phyloP scores from a whole-genome alignment of 2,329 filamentous ascomycete species.

The Ophiocordyceps robertsii region DNA sequence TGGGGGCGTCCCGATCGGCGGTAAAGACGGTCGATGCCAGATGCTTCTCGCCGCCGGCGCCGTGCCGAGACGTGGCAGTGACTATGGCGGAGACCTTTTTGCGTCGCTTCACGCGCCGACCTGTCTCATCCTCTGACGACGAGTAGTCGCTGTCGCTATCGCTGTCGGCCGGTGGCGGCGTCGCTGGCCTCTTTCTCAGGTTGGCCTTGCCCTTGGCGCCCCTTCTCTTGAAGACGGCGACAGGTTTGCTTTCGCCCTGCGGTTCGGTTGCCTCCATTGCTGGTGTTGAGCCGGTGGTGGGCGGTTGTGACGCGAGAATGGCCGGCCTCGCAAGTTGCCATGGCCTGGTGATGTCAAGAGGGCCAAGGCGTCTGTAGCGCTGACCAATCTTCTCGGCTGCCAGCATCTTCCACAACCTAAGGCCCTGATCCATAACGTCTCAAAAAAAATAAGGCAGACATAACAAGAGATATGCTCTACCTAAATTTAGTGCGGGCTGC shows the following conservation, averaged over 20 bases:
- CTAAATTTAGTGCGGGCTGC: no score
- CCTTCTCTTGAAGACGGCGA: slow-evolving; percentile 77
- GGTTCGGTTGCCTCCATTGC: no score
- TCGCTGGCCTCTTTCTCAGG: slow-evolving; percentile 67
- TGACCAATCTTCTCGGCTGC: not conserved
- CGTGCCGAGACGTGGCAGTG: slow-evolving; percentile 46
- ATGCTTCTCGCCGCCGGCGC: slow-evolving; percentile 19
- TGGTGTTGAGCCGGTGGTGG: no score
- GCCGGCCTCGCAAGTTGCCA: not conserved
- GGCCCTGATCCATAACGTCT: no score
- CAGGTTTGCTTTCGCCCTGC: slow-evolving; percentile 17
- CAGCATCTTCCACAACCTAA: not conserved
- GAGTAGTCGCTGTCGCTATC: slow-evolving; percentile 51
- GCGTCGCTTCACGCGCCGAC: slow-evolving; percentile 65
- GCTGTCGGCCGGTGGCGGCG: slow-evolving; percentile 56
- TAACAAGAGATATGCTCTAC: no score
- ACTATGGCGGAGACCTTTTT: slow-evolving; percentile 51
- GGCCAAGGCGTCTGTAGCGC: not conserved
- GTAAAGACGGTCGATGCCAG: slow-evolving; percentile 39
- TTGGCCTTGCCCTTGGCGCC: slow-evolving; percentile 62
- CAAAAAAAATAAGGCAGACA: no score
- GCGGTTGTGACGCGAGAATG: no score
- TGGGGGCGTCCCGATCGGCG: slow-evolving; percentile 47
- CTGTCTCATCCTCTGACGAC: slow-evolving; percentile 64
- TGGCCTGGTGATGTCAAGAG: not conserved